Conservation (phyloP, 2,329 filamentous ascomycete species). For the Biscogniauxia marginata region DNA sequence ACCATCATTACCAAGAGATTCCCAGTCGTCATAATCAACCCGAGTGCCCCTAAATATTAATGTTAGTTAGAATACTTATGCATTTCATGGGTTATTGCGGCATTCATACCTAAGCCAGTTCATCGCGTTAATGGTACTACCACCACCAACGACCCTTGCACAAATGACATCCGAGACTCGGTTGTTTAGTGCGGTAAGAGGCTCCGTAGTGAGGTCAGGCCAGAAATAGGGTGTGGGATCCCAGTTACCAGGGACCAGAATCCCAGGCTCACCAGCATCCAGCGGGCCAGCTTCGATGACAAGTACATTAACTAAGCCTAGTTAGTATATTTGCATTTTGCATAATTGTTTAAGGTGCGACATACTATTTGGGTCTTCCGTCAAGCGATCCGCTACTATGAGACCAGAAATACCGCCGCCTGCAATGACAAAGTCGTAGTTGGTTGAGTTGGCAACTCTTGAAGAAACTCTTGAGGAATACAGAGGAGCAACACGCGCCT, state of each 20-base stretch:
- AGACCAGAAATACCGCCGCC: background rate
- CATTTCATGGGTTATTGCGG: too few relatives aligned
- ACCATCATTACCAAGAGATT: conserved; percentile 30
- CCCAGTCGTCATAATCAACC: conserved; percentile 36
- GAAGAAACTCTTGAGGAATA: background rate
- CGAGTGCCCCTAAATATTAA: conserved; percentile 32
- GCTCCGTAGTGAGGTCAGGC: conserved; percentile 3
- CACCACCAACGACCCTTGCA: conserved; percentile 35
- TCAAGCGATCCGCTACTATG: background rate
- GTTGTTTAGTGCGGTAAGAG: conserved; percentile 23
- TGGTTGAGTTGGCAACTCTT: background rate
- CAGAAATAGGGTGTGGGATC: conserved; percentile 12
- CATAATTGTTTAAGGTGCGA: background rate
- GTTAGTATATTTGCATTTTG: background rate
- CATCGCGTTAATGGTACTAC: conserved; percentile 38
- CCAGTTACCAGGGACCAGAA: conserved; percentile 13
- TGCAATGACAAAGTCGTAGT: background rate
- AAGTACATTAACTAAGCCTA: conserved; percentile 9
- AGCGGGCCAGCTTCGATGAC: conserved; percentile 19
- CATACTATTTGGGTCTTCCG: background rate
- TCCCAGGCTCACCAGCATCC: conserved; percentile 8
- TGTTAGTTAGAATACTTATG: too few relatives aligned
- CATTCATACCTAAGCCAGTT: conserved; percentile 3
- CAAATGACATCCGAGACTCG: conserved; percentile 19
- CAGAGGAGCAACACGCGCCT: background rate